Conservation (phyloP, 129 eudicot species). For the Flaveria robusta region DNA sequence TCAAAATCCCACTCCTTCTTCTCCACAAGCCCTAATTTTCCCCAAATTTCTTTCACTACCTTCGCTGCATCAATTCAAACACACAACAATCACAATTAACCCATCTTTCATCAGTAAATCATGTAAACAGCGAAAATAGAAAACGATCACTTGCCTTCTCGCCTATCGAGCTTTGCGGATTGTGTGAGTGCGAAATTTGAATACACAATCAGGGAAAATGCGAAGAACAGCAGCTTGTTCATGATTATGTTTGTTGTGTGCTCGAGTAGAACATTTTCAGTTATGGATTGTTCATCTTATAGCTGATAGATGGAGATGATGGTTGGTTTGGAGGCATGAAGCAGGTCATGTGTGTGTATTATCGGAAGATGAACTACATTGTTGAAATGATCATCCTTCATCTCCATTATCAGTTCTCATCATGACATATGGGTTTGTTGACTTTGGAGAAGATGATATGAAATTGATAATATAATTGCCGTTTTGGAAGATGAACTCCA, state of each 20-base stretch:
- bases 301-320: not conserved
- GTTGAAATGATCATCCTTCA: not conserved
- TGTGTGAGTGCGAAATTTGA: conserved; percentile 9
- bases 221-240: conserved; percentile 5
- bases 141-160: conserved; percentile 24
- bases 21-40: conserved; percentile 33
- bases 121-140: conserved; percentile 9
- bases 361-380: not conserved
- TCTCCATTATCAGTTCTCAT: not conserved
- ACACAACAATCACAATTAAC: conserved; percentile 6
- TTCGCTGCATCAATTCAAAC: conserved; percentile 45
- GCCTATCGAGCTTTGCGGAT: conserved; percentile 16
- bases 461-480: too few relatives aligned
- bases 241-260: not conserved
- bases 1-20: conserved; percentile 62
- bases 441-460: not conserved
- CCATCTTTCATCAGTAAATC: not conserved
- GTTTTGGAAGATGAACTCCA: too few relatives aligned
- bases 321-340: not conserved
- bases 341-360: conserved; percentile 6
- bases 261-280: conserved; percentile 1
- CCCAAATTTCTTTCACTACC: conserved; percentile 54
- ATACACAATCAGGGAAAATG: conserved; percentile 11
- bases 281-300: not conserved
- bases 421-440: conserved; percentile 4